Conservation (phyloP, 2,329 filamentous ascomycete species). For the Fonsecaea erecta region DNA sequence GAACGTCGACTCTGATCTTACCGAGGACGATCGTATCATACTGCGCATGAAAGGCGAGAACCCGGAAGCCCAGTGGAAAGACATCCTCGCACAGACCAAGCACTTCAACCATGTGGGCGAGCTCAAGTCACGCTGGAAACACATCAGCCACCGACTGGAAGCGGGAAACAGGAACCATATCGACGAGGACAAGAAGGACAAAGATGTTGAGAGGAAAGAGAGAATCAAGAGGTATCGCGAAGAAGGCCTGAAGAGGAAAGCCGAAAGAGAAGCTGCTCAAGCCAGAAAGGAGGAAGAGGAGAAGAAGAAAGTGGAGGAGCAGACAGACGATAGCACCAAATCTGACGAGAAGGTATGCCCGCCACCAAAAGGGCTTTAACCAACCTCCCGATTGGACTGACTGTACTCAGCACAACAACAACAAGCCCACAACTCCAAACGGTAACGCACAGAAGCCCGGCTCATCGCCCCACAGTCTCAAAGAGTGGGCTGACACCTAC, state of each 20-base stretch:
- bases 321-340: constrained; percentile 9
- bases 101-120: constrained; percentile 24
- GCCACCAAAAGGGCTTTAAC: neutral
- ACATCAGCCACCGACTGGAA: constrained; percentile 30
- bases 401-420: constrained; percentile 5
- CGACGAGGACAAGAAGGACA: constrained; percentile 17
- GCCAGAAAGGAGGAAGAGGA: constrained; percentile 14
- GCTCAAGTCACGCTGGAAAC: constrained; percentile 34
- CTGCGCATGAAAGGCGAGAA: constrained; percentile 37
- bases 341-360: constrained; percentile 3
- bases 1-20: constrained; percentile 14
- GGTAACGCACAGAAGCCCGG: constrained; percentile 11
- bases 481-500: constrained; percentile 20
- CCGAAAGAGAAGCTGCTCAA: constrained; percentile 7
- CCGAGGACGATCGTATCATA: constrained; percentile 38
- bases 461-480: constrained; percentile 9
- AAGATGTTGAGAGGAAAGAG: constrained; percentile 17
- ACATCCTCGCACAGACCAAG: constrained; percentile 31
- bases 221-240: constrained; percentile 7
- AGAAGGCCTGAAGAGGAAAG: constrained; percentile 22
- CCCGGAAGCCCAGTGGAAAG: constrained; percentile 33
- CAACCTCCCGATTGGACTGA: neutral
- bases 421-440: neutral
- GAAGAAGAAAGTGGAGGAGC: constrained; percentile 16
- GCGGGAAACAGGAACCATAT: constrained; percentile 16